Conservation (phyloP, 2,329 filamentous ascomycete genomes). For the Neophaeococcomyces aloes region DNA sequence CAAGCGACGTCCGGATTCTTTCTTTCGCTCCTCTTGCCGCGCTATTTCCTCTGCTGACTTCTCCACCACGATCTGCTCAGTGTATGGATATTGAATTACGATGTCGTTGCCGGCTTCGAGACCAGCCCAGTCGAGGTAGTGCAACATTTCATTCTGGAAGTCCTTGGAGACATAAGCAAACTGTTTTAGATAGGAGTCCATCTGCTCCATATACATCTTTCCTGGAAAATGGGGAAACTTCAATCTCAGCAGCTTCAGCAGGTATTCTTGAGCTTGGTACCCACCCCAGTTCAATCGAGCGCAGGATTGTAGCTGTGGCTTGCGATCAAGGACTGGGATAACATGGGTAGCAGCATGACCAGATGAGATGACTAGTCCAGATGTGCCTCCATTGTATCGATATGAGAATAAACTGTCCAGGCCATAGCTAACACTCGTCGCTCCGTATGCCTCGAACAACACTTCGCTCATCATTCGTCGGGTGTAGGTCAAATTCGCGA, state of each 20-base stretch:
- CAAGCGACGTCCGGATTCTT: constrained; percentile 79
- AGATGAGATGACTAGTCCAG: constrained; percentile 80
- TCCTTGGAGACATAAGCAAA: constrained; percentile 83
- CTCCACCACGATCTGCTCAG: constrained; percentile 77
- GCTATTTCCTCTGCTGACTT: constrained; percentile 93
- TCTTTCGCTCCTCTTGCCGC: constrained; percentile 81
- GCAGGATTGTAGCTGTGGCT: constrained; percentile 72
- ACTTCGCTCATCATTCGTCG: constrained; percentile 95
- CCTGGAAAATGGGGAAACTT: constrained; percentile 81
- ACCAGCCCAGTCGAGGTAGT: constrained; percentile 81
- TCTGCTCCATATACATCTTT: constrained; percentile 75
- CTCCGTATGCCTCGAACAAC: constrained; percentile 88
- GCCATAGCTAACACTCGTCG: constrained; percentile 81
- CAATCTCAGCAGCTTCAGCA: constrained; percentile 75
- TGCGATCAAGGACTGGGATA: constrained; percentile 82
- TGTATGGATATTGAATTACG: constrained; percentile 86
- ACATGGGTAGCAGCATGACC: constrained; percentile 91
- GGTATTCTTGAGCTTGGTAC: constrained; percentile 77
- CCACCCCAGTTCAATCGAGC: constrained; percentile 93
- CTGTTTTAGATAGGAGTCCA: constrained; percentile 74
- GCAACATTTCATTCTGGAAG: constrained; percentile 66
- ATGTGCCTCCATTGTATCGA: constrained; percentile 76
- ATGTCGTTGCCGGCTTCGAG: constrained; percentile 72
- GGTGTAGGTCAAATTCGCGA: constrained; percentile 82
- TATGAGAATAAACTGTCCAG: constrained; percentile 97